A percentile compares a stretch with the other conserved stretches of the same genome.
Evolutionary conservation across 179 eudicot genomes (phyloP).

Genomic region (Heliamphora pulchella): DNA sequence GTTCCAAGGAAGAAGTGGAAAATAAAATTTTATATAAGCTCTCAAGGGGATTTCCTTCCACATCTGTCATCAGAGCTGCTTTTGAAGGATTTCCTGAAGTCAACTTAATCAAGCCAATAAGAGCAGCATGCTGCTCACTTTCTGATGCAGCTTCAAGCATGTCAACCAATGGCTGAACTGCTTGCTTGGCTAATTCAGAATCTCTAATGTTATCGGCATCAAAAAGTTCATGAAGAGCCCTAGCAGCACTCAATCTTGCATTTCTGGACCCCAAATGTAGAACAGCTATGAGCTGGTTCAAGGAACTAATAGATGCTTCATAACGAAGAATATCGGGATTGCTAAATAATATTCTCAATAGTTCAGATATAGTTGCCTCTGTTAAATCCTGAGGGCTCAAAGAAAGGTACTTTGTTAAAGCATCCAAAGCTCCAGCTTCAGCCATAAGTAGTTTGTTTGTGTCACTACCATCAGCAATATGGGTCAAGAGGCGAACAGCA

Average conservation of each 20-base stretch:
- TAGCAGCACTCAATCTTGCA: slow-evolving; percentile 58
- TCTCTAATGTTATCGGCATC: slow-evolving; percentile 45
- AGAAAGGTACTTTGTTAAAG: slow-evolving; percentile 58
- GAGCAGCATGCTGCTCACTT: slow-evolving; percentile 51
- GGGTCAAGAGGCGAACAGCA: slow-evolving; percentile 47
- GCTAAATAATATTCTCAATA: slow-evolving; percentile 54
- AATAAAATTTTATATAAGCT: slow-evolving; percentile 41
- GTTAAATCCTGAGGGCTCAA: slow-evolving; percentile 60
- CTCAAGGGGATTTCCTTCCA: slow-evolving; percentile 45
- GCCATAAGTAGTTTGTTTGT: slow-evolving; percentile 59
- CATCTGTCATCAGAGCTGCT: slow-evolving; percentile 36
- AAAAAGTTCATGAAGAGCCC: slow-evolving; percentile 55
- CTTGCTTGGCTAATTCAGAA: slow-evolving; percentile 51
- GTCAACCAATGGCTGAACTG: slow-evolving; percentile 59
- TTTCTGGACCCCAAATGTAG: slow-evolving; percentile 62
- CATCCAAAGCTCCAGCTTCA: slow-evolving; percentile 71
- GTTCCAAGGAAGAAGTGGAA: slow-evolving; percentile 35
- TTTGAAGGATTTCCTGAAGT: slow-evolving; percentile 37
- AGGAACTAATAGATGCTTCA: slow-evolving; percentile 49
- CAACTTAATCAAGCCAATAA: slow-evolving; percentile 44
- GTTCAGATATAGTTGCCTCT: slow-evolving; percentile 49
- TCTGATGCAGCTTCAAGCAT: slow-evolving; percentile 51
- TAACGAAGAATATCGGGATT: slow-evolving; percentile 45
- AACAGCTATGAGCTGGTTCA: slow-evolving; percentile 62
- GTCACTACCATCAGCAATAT: slow-evolving; percentile 53